phyloP scores from a whole-genome alignment of 225 moss, liverwort and hornwort genomes.

The Antitrichia curtipendula region DNA sequence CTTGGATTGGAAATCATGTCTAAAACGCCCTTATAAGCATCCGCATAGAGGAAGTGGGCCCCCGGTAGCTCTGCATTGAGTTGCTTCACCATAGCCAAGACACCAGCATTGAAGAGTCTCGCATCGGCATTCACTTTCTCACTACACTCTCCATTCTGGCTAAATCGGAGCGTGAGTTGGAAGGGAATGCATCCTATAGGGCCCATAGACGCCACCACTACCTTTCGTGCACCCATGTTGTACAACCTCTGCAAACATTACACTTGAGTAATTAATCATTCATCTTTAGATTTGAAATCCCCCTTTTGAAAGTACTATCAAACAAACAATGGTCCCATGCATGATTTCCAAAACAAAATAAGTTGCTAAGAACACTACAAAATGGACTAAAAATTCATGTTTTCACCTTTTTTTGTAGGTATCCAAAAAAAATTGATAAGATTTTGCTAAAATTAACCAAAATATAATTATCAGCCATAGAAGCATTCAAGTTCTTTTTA shows the following conservation, averaged over 20 bases:
- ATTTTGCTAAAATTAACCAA: too few relatives aligned
- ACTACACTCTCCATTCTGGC: conserved; percentile 31
- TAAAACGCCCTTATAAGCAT: conserved; percentile 34
- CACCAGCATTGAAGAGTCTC: conserved; percentile 9
- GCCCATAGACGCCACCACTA: conserved; percentile 29
- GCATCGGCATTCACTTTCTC: conserved; percentile 27
- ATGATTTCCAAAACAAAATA: not conserved
- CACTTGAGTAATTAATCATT: not conserved
- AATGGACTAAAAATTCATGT: too few relatives aligned
- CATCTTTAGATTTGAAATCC: not conserved
- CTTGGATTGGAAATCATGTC: conserved; percentile 19
- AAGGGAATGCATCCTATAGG: conserved; percentile 66
- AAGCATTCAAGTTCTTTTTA: too few relatives aligned
- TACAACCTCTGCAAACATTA: conserved; percentile 32
- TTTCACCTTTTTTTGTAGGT: too few relatives aligned
- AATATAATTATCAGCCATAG: not conserved
- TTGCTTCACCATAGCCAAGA: conserved; percentile 4
- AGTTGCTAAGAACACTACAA: not conserved
- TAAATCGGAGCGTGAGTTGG: conserved; percentile 20
- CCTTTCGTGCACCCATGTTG: conserved; percentile 33
- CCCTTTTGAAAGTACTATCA: not conserved
- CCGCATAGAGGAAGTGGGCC: not conserved
- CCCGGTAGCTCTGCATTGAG: conserved; percentile 26
- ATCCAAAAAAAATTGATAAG: too few relatives aligned
- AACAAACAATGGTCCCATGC: not conserved